A percentile compares a stretch with the other conserved stretches of the same genome.
Evolutionary conservation across 176 grass and related monocot species (phyloP).

Genomic region (Pontederia crassipes): DNA sequence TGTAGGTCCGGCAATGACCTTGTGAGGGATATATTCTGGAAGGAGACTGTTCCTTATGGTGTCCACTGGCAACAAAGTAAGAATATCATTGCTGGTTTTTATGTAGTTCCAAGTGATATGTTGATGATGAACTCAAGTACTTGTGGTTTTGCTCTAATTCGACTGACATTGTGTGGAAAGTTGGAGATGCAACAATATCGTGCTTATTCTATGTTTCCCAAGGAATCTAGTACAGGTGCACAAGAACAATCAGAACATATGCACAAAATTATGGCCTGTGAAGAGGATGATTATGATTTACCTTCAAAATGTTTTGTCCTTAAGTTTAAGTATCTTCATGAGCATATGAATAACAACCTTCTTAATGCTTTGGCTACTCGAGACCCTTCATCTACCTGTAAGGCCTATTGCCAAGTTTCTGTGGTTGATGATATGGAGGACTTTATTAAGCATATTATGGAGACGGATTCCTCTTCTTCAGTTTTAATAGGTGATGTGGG

Average conservation of each 20-base stretch:
- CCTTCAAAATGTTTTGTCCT: constrained; percentile 20
- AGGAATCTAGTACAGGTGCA: constrained; percentile 23
- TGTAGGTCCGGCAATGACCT: constrained; percentile 21
- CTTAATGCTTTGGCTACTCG: constrained; percentile 34
- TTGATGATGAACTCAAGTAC: constrained; percentile 23
- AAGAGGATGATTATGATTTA: constrained; percentile 15
- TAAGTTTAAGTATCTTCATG: constrained; percentile 45
- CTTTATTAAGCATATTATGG: constrained; percentile 37
- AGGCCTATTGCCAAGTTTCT: constrained; percentile 31
- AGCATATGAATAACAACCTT: constrained; percentile 57
- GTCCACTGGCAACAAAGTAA: constrained; percentile 20
- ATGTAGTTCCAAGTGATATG: constrained; percentile 35
- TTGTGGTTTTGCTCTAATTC: constrained; percentile 56
- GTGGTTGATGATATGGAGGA: constrained; percentile 38
- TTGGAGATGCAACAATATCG: constrained; percentile 68
- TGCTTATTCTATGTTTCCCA: constrained; percentile 16
- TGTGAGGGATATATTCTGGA: constrained; percentile 38
- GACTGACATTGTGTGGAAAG: constrained; percentile 44
- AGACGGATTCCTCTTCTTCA: constrained; percentile 26
- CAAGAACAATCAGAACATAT: constrained; percentile 23
- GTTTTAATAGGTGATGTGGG: constrained; percentile 53
- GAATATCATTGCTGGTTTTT: constrained; percentile 47
- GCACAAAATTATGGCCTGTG: constrained; percentile 23
- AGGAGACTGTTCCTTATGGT: constrained; percentile 20
- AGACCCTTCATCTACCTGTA: constrained; percentile 13